These are phyloP conservation scores for Fusarium udum DNA, from an alignment of 2,329 filamentous ascomycete genomes.

Conservation along the genomic window DNA sequence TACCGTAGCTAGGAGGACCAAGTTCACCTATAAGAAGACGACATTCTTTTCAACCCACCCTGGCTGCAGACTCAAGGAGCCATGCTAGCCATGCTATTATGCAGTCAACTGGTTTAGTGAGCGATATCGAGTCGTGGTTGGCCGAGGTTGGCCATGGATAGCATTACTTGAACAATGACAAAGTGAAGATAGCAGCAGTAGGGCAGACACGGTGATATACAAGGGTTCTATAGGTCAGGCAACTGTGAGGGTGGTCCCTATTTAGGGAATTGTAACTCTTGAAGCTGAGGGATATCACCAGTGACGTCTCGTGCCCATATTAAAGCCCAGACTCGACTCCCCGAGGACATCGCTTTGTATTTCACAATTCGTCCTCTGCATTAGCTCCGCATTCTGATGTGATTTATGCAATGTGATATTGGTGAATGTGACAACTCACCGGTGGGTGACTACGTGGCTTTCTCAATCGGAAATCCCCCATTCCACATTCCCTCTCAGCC, in stretches of 20 bases:
- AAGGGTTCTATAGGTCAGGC: background rate
- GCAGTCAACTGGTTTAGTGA: background rate
- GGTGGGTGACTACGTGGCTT: constrained; percentile 8
- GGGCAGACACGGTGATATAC: background rate
- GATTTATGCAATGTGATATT: constrained; percentile 8
- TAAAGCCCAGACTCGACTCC: background rate
- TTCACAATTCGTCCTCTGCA: background rate
- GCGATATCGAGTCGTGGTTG: background rate
- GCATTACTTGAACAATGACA: background rate
- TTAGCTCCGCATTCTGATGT: background rate
- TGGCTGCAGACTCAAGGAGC: background rate
- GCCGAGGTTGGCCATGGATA: background rate
- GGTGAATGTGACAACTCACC: constrained; percentile 6
- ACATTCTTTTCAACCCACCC: background rate
- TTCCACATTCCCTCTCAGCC: constrained; percentile 2
- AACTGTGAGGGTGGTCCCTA: background rate
- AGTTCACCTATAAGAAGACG: background rate
- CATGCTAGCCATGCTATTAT: background rate
- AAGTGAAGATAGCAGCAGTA: background rate
- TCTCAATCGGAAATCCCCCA: constrained; percentile 1
- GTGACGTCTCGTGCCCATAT: background rate
- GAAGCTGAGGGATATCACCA: background rate
- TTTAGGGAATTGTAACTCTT: background rate
- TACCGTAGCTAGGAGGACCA: background rate
- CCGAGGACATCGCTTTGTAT: background rate